Conservation (phyloP, 768 basidiomycete genomes). For the Podaxis carcinomalis region DNA sequence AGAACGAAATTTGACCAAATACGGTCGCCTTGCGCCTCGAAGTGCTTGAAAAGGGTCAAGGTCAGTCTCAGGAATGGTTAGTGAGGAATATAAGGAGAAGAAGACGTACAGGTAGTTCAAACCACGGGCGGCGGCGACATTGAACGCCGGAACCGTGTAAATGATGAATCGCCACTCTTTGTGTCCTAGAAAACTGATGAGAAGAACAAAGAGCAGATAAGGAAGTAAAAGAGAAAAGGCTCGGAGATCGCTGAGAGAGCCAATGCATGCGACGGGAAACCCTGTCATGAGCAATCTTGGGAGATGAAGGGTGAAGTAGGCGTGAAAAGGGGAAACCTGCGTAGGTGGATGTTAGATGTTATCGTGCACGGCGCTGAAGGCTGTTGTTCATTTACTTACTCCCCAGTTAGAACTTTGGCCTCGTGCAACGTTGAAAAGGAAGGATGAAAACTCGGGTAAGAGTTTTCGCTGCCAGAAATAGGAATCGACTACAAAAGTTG, state of each 20-base stretch:
- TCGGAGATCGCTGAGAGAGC: constrained; percentile 41
- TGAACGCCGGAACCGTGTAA: constrained; percentile 80
- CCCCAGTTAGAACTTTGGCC: constrained; percentile 94
- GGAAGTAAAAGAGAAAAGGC: constrained; percentile 50
- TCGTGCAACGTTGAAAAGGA: constrained; percentile 83
- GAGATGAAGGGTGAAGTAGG: constrained; percentile 64
- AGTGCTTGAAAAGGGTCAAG: constrained; percentile 28
- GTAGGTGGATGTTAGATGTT: constrained; percentile 8
- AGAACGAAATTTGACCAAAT: constrained; percentile 40
- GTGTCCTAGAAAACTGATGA: constrained; percentile 79
- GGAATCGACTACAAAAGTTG: constrained; percentile 71
- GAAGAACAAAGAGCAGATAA: constrained; percentile 45
- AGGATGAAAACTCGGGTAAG: constrained; percentile 71
- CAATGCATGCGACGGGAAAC: constrained; percentile 57
- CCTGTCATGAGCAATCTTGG: constrained; percentile 75
- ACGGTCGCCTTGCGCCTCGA: constrained; percentile 44
- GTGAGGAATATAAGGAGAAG: not conserved
- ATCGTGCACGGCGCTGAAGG: not conserved
- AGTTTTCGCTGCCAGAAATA: constrained; percentile 75
- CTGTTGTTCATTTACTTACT: constrained; percentile 41
- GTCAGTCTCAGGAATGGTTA: not conserved
- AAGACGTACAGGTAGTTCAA: constrained; percentile 56
- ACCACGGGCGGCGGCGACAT: constrained; percentile 72
- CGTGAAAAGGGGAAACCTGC: constrained; percentile 60
- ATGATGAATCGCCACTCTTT: constrained; percentile 98